These are phyloP conservation scores for Hemileccinum impolitum DNA, from an alignment of 768 basidiomycete genomes.

Conservation along the genomic window DNA sequence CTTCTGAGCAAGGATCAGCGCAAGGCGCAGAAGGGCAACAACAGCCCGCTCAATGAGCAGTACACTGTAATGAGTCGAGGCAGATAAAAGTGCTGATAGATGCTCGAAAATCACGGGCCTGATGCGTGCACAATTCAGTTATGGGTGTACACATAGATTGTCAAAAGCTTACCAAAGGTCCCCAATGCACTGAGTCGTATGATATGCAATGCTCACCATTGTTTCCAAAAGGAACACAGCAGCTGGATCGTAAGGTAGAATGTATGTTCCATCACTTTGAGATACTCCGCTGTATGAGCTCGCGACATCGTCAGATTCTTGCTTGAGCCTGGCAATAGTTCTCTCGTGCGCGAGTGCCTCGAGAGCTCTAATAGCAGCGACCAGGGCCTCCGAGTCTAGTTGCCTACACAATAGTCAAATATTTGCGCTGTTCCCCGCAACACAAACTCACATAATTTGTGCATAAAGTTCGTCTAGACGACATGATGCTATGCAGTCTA, in stretches of 20 bases:
- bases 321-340: constrained; percentile 74
- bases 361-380: constrained; percentile 81
- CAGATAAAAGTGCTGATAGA: constrained; percentile 72
- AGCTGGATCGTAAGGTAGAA: constrained; percentile 90
- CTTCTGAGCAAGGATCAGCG: constrained; percentile 74
- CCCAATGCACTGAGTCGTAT: constrained; percentile 73
- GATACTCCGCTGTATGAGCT: constrained; percentile 32
- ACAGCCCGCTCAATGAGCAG: constrained; percentile 93
- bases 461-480: constrained; percentile 91
- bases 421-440: not conserved
- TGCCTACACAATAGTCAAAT: constrained; percentile 47
- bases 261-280: constrained; percentile 43
- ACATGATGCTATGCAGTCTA: constrained; percentile 94
- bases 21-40: constrained; percentile 82
- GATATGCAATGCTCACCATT: constrained; percentile 86
- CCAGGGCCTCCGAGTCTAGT: constrained; percentile 73
- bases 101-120: constrained; percentile 98
- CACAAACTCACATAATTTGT: constrained; percentile 76
- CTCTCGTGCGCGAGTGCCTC: constrained; percentile 89
- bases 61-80: constrained; percentile 79
- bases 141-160: not conserved
- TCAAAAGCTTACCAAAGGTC: constrained; percentile 73
- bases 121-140: constrained; percentile 1
- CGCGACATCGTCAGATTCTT: constrained; percentile 59
- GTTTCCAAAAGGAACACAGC: constrained; percentile 93